A percentile compares a stretch with the other conserved stretches of the same genome.
Evolutionary conservation across 129 eudicot genomes (phyloP).

Genomic region (Deinandra increscens): DNA sequence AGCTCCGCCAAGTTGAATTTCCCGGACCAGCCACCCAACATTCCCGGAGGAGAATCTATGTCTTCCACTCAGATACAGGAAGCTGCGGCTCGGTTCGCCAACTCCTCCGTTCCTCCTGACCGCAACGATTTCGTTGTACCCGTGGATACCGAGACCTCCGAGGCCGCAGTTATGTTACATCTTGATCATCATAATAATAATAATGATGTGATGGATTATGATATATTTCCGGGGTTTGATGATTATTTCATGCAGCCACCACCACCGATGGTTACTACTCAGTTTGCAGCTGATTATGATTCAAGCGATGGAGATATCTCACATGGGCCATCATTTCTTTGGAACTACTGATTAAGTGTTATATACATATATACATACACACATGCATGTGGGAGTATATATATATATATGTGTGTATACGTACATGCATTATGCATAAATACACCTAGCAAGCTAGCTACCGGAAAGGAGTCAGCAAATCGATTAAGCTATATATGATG

Average conservation of each 20-base stretch:
- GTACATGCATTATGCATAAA: too few species aligned
- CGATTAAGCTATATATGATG: too few species aligned
- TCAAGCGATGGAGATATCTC: slow-evolving; percentile 26
- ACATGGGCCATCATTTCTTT: slow-evolving; percentile 34
- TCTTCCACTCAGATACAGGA: slow-evolving; percentile 37
- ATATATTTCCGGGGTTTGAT: slow-evolving; percentile 41
- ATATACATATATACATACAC: background rate
- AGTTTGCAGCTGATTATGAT: slow-evolving; percentile 11
- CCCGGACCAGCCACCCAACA: slow-evolving; percentile 40
- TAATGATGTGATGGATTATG: slow-evolving; percentile 28
- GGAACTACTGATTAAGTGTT: slow-evolving; percentile 36
- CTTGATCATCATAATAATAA: background rate
- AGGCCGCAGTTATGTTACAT: background rate
- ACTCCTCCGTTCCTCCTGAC: background rate
- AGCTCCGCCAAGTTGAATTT: slow-evolving; percentile 35
- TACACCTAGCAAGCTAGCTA: too few species aligned
- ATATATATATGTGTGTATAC: too few species aligned
- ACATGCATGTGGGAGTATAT: background rate
- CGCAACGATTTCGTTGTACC: background rate
- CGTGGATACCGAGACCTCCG: background rate
- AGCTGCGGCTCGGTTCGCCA: slow-evolving; percentile 37
- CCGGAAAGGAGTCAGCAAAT: too few species aligned
- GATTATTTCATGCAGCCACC: slow-evolving; percentile 39
- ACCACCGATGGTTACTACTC: background rate
- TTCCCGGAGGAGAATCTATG: slow-evolving; percentile 32